phyloP scores from a whole-genome alignment of 139 green algal genomes.

The Pseudopediastrum boryanum region DNA sequence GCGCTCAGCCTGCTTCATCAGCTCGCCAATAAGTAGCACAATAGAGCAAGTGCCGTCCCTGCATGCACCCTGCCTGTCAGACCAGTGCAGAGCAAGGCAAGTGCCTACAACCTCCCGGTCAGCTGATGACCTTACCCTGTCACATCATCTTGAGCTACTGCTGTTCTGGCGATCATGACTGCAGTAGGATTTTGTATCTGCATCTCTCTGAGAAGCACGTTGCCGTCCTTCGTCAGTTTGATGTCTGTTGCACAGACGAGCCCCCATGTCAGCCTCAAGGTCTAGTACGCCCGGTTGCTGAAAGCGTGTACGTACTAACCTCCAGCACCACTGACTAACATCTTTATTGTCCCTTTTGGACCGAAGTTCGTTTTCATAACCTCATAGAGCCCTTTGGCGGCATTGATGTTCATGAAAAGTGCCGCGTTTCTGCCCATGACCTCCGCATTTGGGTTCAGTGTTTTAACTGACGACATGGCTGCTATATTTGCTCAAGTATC shows the following conservation, averaged over 20 bases:
- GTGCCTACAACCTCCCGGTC: not conserved
- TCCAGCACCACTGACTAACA: constrained; percentile 93
- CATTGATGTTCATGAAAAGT: constrained; percentile 99
- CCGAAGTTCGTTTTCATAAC: constrained; percentile 99
- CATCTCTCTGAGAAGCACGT: constrained; percentile 96
- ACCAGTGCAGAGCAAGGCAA: not conserved
- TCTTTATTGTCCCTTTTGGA: constrained; percentile 99
- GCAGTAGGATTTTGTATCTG: constrained; percentile 99
- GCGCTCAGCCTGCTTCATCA: constrained; percentile 97
- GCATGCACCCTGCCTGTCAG: not conserved
- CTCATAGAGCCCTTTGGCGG: constrained; percentile 96
- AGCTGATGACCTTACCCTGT: constrained; percentile 63
- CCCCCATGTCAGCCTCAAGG: not conserved
- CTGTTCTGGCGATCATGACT: constrained; percentile 98
- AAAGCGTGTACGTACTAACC: constrained; percentile 55
- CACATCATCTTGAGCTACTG: constrained; percentile 97
- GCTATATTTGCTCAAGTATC: too few relatives aligned
- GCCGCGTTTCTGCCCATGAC: constrained; percentile 86
- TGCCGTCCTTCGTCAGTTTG: constrained; percentile 98
- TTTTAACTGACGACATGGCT: constrained; percentile 80
- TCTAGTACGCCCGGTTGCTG: not conserved
- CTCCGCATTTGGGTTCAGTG: constrained; percentile 95
- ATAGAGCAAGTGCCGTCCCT: constrained; percentile 96
- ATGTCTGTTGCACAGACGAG: constrained; percentile 75
- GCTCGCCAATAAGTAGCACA: constrained; percentile 97